Evolutionary conservation across 345 rosid genomes (phyloP).

Genomic region (Draba incana): DNA sequence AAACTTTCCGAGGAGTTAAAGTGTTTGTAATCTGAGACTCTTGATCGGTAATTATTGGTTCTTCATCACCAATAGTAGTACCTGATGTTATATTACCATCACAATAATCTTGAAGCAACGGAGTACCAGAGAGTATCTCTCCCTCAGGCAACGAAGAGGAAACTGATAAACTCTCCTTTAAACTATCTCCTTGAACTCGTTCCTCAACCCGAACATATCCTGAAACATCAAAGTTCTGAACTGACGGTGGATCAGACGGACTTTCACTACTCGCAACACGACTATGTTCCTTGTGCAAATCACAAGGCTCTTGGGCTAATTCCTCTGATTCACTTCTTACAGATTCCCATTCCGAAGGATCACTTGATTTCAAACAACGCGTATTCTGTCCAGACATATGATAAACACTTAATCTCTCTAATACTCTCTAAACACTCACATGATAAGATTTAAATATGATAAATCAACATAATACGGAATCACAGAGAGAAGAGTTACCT

Average conservation of each 20-base stretch:
- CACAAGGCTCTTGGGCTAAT: conserved; percentile 2
- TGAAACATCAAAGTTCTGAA: conserved; percentile 31
- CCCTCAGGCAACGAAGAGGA: conserved; percentile 31
- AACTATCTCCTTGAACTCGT: conserved; percentile 16
- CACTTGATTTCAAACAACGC: conserved; percentile 27
- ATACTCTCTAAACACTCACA: not conserved
- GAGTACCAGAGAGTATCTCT: conserved; percentile 32
- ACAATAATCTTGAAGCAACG: conserved; percentile 27
- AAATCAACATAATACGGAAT: not conserved
- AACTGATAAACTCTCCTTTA: conserved; percentile 30
- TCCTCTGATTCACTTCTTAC: conserved; percentile 26
- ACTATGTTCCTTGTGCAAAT: not conserved
- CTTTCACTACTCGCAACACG: not conserved
- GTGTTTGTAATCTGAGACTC: conserved; percentile 9
- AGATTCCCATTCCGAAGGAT: conserved; percentile 26
- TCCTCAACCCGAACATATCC: conserved; percentile 33
- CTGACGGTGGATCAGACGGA: conserved; percentile 37
- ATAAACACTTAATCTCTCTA: not conserved
- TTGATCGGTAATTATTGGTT: conserved; percentile 14
- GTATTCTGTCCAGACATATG: conserved; percentile 42
- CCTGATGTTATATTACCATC: conserved; percentile 28
- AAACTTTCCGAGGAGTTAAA: not conserved
- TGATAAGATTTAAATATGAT: not conserved
- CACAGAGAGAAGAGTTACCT: conserved; percentile 23
- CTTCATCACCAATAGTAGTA: conserved; percentile 26